Evolutionary conservation across 192 early-diverging fungal species (phyloP).

Genomic region (Dispira parvispora): DNA sequence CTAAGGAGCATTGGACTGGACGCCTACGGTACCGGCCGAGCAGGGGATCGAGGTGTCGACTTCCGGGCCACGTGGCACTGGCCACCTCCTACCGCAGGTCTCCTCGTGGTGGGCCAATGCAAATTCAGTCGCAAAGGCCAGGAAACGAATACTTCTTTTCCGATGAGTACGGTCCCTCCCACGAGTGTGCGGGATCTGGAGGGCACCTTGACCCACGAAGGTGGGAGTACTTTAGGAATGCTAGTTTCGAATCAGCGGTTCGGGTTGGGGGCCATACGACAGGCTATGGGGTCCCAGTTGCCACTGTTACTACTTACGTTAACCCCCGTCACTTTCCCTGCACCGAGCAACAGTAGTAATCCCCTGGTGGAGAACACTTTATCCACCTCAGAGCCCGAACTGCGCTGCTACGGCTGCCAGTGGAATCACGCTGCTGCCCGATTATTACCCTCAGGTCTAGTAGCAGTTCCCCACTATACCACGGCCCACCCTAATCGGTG

Average conservation of each 20-base stretch:
- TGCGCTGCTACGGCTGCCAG: slow-evolving; percentile 1
- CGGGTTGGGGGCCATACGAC: background rate
- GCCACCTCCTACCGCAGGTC: background rate
- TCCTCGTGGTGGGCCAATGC: slow-evolving; percentile 2
- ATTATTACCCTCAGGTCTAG: background rate
- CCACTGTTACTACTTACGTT: background rate
- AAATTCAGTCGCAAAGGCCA: background rate
- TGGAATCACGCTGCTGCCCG: slow-evolving; percentile 1
- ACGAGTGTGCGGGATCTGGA: background rate
- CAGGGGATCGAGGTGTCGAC: slow-evolving; percentile 7
- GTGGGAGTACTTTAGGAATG: background rate
- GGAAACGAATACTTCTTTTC: background rate
- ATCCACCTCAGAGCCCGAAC: background rate
- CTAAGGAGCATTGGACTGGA: background rate
- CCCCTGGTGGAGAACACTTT: background rate
- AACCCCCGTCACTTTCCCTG: background rate
- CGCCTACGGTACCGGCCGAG: background rate
- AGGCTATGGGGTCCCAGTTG: background rate
- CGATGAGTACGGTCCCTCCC: background rate
- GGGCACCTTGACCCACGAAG: background rate
- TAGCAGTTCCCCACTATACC: slow-evolving; percentile 3
- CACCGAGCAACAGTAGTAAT: too few relatives aligned
- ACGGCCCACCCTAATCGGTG: background rate
- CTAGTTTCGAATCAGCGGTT: slow-evolving; percentile 2
- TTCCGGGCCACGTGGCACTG: background rate